Base-by-base conservation (phyloP, 805 yeast species). In the Myxozyma mucilagina region DNA sequence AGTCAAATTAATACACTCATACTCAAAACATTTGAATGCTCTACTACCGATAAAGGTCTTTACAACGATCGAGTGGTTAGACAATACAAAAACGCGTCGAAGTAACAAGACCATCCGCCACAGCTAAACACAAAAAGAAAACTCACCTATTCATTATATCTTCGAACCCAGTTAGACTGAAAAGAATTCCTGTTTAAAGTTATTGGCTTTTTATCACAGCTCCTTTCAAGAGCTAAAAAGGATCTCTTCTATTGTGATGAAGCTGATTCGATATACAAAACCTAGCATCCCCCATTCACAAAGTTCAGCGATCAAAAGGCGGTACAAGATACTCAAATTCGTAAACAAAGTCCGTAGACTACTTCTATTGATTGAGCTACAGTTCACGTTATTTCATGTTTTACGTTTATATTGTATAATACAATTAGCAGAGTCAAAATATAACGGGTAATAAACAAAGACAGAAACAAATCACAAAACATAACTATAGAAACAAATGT, bases 101-200 rank as follows among this genome's bases (percentile, higher is more conserved):
- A n/a, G 20, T 20, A 10, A 16, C 4, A 3, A 6, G 18, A 20
- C 45, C 45, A 47, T n/a, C 38, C 50, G 50, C 50, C 50, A 47
- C 39, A n/a, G 3, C 39, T 14, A 10, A 14, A n/a, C 6, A 47
- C 31, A 47, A 6, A 7, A 31, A 31, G 32, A 11, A 31, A 13
- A 36, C 53, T 18, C 4, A 49, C 53, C 53, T 49, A 36, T 49
- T 49, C 53, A 49, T 49, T 45, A 6, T 24, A 39, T 14, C 7
- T 24, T 31, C 11, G 9, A 20, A 3, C 49, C 2, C 4, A 14
- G n/a, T 20, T 41, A 10, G 4, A 41, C 10, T n/a, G 3, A 6
- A 41, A 13, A n/a, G 41, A 41, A 41, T 5, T n/a, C 4, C 4
- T 41, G 9, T 2, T 16, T 20, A 41, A 20, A 41, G 16, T 14